Base-by-base conservation (phyloP, 305 asterid species). In the Stenogyne calaminthoides region DNA sequence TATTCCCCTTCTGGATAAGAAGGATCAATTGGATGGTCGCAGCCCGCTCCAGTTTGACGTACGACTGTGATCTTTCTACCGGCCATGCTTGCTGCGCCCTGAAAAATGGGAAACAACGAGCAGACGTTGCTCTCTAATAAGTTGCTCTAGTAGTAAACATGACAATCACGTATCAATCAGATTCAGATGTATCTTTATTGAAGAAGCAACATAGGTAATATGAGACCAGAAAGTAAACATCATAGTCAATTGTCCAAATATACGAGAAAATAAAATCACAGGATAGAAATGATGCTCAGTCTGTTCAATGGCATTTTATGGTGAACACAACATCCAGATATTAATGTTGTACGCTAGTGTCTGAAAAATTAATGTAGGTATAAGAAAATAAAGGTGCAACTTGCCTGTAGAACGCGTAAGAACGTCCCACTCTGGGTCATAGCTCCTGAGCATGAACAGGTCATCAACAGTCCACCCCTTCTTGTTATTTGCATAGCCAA, bases 371-470 rank as follows among this genome's bases (percentile, higher is more conserved):
- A 47, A 19, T 40, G 25, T 51, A 37, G 11, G 15, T 6, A 2
- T 9, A 61, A 55, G 29, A 37, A 42, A 51, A 36, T 1, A 58
- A 58, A 49, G 67, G 37, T 18, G 39, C 0, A 64, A 78, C 91
- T 90, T 82, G 84, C 99, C 98, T 85, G 96, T 55, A 95, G 92
- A 81, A 87, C 75, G 15, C 80, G 83, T 47, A 89, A 81, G 88
- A 92, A 89, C 76, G 18, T 81, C 70, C 99, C 99, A 77, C 98
- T 92, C 78, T 88, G 99, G 72, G 99, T 90, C 94, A 95, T 85
- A 15, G 99, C 99, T 60, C 99, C 99, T 70, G 99, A 95, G 81
- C 98, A 95, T 0, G 99, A 92, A 87, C 99, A 95, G 22, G 97
- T 95, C 99, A 95, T 95, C 59, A 95, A 81, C 62, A 92, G 80